Evolutionary conservation across 768 basidiomycete species (phyloP).

Genomic region (Trametes gibbosa): DNA sequence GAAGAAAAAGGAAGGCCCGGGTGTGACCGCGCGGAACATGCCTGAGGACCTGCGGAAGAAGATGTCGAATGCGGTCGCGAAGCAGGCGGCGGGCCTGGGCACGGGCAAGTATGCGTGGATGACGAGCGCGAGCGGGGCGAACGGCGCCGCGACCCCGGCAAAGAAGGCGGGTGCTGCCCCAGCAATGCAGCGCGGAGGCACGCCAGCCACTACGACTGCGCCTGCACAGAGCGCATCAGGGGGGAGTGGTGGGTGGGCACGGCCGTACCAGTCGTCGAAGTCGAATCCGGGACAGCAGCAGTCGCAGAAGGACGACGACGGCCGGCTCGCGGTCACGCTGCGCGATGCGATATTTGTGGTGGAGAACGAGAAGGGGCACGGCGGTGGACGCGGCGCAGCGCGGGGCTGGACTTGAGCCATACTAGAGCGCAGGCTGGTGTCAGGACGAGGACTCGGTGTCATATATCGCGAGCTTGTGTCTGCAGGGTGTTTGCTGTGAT

Average conservation of each 20-base stretch:
- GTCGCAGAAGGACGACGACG: slow-evolving; percentile 49
- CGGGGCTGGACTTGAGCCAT: slow-evolving; percentile 55
- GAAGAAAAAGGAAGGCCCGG: slow-evolving; percentile 80
- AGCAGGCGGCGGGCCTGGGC: slow-evolving; percentile 81
- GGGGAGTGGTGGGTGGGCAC: slow-evolving; percentile 44
- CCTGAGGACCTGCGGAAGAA: slow-evolving; percentile 90
- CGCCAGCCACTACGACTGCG: slow-evolving; percentile 34
- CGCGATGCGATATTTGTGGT: slow-evolving; percentile 85
- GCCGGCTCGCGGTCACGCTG: slow-evolving; percentile 59
- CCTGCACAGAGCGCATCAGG: slow-evolving; percentile 24
- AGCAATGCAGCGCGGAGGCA: slow-evolving; percentile 23
- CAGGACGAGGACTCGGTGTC: background rate
- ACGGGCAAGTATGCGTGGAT: slow-evolving; percentile 85
- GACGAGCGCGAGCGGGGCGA: slow-evolving; percentile 45
- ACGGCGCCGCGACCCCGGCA: slow-evolving; percentile 41
- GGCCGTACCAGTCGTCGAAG: slow-evolving; percentile 59
- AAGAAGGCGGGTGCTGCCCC: slow-evolving; percentile 27
- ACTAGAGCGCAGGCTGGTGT: background rate
- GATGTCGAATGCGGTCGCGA: slow-evolving; percentile 86
- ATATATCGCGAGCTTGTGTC: background rate
- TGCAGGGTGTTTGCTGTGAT: background rate
- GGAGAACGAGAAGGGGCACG: slow-evolving; percentile 80
- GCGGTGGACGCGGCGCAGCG: slow-evolving; percentile 75
- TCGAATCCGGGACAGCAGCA: slow-evolving; percentile 33
- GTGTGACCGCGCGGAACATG: slow-evolving; percentile 86